Conservation (phyloP, 805 yeast species). For the Sungouiozyma ichnusensis region DNA sequence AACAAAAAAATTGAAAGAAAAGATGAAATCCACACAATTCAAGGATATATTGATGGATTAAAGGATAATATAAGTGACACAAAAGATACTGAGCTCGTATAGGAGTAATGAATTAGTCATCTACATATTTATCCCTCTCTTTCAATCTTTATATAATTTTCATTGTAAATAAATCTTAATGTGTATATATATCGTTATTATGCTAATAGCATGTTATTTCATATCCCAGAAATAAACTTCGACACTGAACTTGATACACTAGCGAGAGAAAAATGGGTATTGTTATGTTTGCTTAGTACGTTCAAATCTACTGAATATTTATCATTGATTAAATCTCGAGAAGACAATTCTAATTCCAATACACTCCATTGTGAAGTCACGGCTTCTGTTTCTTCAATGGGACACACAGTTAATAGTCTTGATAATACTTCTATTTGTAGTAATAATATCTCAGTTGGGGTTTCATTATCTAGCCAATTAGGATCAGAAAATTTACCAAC, state of each 20-base stretch:
- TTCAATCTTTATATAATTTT: too few species aligned
- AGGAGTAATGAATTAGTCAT: neutral
- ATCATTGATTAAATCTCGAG: slow-evolving; percentile 22
- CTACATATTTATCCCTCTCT: too few species aligned
- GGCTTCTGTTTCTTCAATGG: slow-evolving; percentile 43
- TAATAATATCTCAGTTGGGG: slow-evolving; percentile 31
- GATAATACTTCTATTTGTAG: slow-evolving; percentile 48
- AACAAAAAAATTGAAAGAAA: slow-evolving; percentile 25
- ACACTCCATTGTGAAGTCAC: slow-evolving; percentile 57
- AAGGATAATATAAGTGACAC: slow-evolving; percentile 8
- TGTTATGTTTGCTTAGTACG: neutral
- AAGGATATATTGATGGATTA: slow-evolving; percentile 23
- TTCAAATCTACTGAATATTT: slow-evolving; percentile 8
- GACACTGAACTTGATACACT: neutral
- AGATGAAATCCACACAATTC: slow-evolving; percentile 30
- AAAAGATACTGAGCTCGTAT: neutral
- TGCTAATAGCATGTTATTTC: too few species aligned
- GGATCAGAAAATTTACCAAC: slow-evolving; percentile 51
- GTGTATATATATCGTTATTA: neutral
- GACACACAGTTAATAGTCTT: slow-evolving; percentile 40
- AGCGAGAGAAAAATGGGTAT: neutral
- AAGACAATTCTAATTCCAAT: slow-evolving; percentile 33
- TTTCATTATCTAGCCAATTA: slow-evolving; percentile 32
- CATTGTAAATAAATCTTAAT: neutral
- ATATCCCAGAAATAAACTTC: neutral